phyloP scores from a whole-genome alignment of 805 yeast genomes.

The Candida insectorum region DNA sequence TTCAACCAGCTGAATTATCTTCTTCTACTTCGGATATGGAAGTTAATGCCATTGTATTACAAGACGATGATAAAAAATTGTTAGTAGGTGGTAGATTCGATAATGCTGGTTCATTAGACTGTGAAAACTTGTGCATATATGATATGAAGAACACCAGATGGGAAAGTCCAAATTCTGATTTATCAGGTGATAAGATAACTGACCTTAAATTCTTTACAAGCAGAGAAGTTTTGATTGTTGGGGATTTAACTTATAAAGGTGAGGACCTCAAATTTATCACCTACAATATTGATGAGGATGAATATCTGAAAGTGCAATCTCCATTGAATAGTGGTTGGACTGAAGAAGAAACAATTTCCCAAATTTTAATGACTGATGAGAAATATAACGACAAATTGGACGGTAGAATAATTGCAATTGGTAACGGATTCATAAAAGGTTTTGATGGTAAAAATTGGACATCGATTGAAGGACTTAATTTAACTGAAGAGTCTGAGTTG shows the following conservation, averaged over 20 bases:
- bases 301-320: constrained; percentile 16
- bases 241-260: constrained; percentile 47
- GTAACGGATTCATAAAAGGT: constrained; percentile 32
- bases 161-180: constrained; percentile 35
- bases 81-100: constrained; percentile 75
- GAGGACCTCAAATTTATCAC: constrained; percentile 43
- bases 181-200: constrained; percentile 50
- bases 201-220: constrained; percentile 46
- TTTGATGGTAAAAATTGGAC: constrained; percentile 51
- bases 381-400: constrained; percentile 27
- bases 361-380: constrained; percentile 42
- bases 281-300: constrained; percentile 48
- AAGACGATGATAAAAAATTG: constrained; percentile 34
- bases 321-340: constrained; percentile 2
- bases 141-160: constrained; percentile 54
- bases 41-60: constrained; percentile 34
- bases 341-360: constrained; percentile 3
- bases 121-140: constrained; percentile 66
- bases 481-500: constrained; percentile 31
- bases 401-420: constrained; percentile 38
- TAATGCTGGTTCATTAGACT: constrained; percentile 52
- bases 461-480: constrained; percentile 32
- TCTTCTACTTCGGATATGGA: constrained; percentile 29
- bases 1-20: constrained; percentile 50
- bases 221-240: constrained; percentile 40